Evolutionary conservation across 2,329 filamentous ascomycete species (phyloP), one percentile per base, ranked within the genome.

Genomic region (Camptophora hylomeconis): DNA sequence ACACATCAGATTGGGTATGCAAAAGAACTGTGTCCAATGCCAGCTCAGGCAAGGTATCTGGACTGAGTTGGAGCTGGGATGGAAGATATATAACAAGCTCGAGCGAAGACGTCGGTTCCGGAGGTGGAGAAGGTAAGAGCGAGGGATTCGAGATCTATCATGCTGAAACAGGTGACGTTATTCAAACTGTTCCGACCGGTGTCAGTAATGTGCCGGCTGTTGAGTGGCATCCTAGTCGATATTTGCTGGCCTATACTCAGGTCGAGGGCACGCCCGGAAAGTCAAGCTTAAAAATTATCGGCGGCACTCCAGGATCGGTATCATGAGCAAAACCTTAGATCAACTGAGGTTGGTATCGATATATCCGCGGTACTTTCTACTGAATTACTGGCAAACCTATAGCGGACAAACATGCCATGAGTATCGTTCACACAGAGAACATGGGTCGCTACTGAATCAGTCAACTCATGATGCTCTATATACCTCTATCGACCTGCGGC

Each of bases 1-100:
- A 65, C 44, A 65, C 61, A 4, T 59, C 52, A 3, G 60, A 65
- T 40, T 65, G 60, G 60, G 55, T 63, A 28, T 64, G 61, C 36
- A 54, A 52, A 15, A 57, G 60, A 20, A 64, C 60, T 1, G 44
- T 64, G 6, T 58, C 58, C 2, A 61, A 56, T 24, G 45, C 49
- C 20, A 56, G 54, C 21, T 56, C 55, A 15, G 61, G 61, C 5
- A 55, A 55, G 2, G 54, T 65, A 16, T 55, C 56, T 17, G 59
- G 58, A 13, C 51, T 65, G 6, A 61, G 58, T 40, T 65, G 60
- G 55, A 63, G 59, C 36, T 65, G 61, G 41, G 61, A 65, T 37
- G 61, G 61, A 2, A 50, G 60, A 15, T 65, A 59, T 38, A 45
- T 65, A 12, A 57, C 58, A 19, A 60, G 59, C 10, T 58, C 59